phyloP scores from a whole-genome alignment of 2,329 filamentous ascomycete species.

The Lojkania enalia region DNA sequence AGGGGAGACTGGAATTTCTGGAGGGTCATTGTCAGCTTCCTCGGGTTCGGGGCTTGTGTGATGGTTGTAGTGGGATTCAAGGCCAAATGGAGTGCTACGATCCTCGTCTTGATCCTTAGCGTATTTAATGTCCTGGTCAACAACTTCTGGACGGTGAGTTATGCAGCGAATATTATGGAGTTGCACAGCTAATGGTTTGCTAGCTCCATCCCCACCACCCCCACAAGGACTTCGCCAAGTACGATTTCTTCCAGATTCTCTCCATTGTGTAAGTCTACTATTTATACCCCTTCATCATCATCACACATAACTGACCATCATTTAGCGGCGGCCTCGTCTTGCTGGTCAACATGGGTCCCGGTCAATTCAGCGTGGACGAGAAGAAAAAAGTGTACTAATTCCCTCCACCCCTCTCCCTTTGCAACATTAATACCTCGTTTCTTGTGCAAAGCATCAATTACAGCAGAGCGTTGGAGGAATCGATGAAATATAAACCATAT shows the following conservation, averaged over 20 bases:
- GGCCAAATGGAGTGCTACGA: slow-evolving; percentile 96
- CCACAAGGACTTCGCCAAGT: slow-evolving; percentile 99
- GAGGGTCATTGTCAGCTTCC: slow-evolving; percentile 78
- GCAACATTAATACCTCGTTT: no score
- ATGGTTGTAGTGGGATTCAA: slow-evolving; percentile 99
- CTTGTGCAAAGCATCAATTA: no score
- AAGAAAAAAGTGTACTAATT: slow-evolving; percentile 99
- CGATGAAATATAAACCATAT: no score
- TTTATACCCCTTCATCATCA: background rate
- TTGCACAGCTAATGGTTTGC: slow-evolving; percentile 40
- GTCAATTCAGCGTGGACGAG: slow-evolving; percentile 97
- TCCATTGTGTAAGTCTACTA: slow-evolving; percentile 80
- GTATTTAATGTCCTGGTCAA: slow-evolving; percentile 97
- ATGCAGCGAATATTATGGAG: slow-evolving; percentile 11
- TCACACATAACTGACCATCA: slow-evolving; percentile 21
- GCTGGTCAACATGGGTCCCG: slow-evolving; percentile 97
- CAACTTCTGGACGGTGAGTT: slow-evolving; percentile 86
- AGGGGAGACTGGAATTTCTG: slow-evolving; percentile 90
- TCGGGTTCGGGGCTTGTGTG: slow-evolving; percentile 88
- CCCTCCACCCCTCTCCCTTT: slow-evolving; percentile 11
- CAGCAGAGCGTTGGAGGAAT: no score
- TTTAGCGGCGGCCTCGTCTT: slow-evolving; percentile 84
- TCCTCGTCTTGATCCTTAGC: slow-evolving; percentile 92
- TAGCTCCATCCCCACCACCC: slow-evolving; percentile 93
- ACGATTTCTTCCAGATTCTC: slow-evolving; percentile 99